These are phyloP conservation scores for Pachyrhizus erosus DNA, from an alignment of 306 rosid genomes.

Conservation along the genomic window DNA sequence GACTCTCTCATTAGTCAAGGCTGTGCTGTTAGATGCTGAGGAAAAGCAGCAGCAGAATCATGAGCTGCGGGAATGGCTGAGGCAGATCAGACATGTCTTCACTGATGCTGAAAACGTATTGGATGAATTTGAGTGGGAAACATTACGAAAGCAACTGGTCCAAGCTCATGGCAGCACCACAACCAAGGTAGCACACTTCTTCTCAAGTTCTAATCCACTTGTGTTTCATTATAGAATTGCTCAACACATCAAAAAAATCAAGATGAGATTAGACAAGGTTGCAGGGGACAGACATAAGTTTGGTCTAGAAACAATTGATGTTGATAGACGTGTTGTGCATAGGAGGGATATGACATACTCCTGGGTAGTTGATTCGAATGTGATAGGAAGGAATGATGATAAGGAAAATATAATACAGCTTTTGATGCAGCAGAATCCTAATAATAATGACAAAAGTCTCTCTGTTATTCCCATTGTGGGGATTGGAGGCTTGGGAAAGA, in stretches of 20 bases:
- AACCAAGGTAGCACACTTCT: constrained; percentile 30
- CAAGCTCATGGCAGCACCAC: neutral
- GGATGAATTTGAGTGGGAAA: constrained; percentile 44
- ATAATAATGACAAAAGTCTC: neutral
- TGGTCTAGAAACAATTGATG: neutral
- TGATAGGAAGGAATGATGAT: constrained; percentile 48
- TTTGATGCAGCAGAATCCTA: neutral
- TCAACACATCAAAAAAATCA: constrained; percentile 14
- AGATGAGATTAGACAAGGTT: constrained; percentile 23
- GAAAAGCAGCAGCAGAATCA: constrained; percentile 16
- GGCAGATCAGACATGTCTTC: constrained; percentile 13
- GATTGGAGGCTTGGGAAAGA: constrained; percentile 44
- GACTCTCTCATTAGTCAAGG: constrained; percentile 36
- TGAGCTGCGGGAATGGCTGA: constrained; percentile 20
- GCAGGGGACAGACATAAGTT: constrained; percentile 5
- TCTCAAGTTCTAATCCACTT: constrained; percentile 32
- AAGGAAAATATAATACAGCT: constrained; percentile 19
- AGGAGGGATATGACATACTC: constrained; percentile 36
- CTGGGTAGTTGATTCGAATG: constrained; percentile 35
- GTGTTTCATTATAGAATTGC: neutral
- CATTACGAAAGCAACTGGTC: constrained; percentile 9
- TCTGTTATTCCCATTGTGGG: constrained; percentile 44
- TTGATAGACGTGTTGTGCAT: constrained; percentile 1
- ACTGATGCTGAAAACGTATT: constrained; percentile 35
- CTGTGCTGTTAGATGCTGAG: constrained; percentile 44